These are phyloP conservation scores for Striga asiatica DNA, from an alignment of 257 asterid genomes.

Conservation along the genomic window DNA sequence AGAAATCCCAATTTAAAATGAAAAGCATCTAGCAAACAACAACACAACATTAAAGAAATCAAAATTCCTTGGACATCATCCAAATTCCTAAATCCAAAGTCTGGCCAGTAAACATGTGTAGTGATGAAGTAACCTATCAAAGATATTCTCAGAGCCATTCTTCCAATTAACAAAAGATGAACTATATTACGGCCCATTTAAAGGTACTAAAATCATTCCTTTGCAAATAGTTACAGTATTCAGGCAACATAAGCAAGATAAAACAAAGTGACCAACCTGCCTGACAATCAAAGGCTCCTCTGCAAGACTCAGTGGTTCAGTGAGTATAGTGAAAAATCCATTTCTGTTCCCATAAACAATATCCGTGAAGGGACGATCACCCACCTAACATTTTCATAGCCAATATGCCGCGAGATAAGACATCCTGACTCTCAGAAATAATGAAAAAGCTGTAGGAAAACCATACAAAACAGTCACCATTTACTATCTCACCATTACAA, in stretches of 20 bases:
- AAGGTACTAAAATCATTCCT: not conserved
- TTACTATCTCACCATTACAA: slow-evolving; percentile 52
- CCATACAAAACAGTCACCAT: not conserved
- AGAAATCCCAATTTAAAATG: not conserved
- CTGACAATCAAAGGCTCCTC: slow-evolving; percentile 82
- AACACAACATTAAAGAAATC: not conserved
- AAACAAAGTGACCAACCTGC: slow-evolving; percentile 42
- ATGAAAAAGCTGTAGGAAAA: not conserved
- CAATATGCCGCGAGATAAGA: slow-evolving; percentile 7
- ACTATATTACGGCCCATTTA: not conserved
- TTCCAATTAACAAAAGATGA: not conserved
- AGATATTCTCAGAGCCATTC: no score
- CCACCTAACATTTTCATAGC: slow-evolving; percentile 51
- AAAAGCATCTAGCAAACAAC: not conserved
- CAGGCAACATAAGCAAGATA: not conserved
- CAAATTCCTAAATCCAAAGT: not conserved
- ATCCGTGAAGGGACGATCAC: slow-evolving; percentile 95
- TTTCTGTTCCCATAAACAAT: slow-evolving; percentile 82
- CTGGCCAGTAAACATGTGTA: not conserved
- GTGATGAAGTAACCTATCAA: not conserved
- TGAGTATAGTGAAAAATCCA: slow-evolving; percentile 74
- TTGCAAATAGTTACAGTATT: not conserved
- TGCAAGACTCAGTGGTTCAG: slow-evolving; percentile 64
- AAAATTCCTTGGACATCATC: not conserved
- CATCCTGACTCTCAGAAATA: not conserved